Conservation (phyloP, 2,329 filamentous ascomycete genomes). For the Endoconidiophora polonica region DNA sequence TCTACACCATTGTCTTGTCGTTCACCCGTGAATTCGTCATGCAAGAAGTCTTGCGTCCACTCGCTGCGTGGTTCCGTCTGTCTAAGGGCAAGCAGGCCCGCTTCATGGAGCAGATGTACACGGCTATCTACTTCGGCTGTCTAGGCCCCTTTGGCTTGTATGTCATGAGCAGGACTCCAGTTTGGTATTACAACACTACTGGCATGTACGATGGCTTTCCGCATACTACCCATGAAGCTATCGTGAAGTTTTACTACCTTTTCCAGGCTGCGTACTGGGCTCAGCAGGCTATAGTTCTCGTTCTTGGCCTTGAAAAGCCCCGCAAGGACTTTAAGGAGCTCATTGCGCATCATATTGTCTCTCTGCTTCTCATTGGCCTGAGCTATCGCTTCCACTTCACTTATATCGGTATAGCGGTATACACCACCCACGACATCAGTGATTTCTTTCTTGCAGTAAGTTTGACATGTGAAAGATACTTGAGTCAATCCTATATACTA, state of each 20-base stretch:
- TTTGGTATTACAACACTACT: conserved; percentile 89
- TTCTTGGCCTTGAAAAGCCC: conserved; percentile 80
- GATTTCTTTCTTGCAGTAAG: conserved; percentile 89
- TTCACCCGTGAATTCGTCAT: conserved; percentile 94
- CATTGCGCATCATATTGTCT: conserved; percentile 81
- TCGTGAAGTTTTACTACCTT: conserved; percentile 92
- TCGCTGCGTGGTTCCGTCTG: conserved; percentile 55
- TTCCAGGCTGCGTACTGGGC: conserved; percentile 92
- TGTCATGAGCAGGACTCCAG: conserved; percentile 77
- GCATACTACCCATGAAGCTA: conserved; percentile 59
- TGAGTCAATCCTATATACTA: not conserved
- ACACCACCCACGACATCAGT: conserved; percentile 84
- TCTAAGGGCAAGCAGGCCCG: conserved; percentile 65
- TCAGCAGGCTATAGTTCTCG: conserved; percentile 76
- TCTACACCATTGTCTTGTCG: conserved; percentile 78
- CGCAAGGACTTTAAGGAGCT: conserved; percentile 92
- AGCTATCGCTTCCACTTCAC: conserved; percentile 96
- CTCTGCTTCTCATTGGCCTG: conserved; percentile 62
- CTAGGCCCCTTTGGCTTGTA: conserved; percentile 74
- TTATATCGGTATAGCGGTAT: conserved; percentile 83
- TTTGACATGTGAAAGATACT: conserved; percentile 11
- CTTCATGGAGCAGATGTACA: conserved; percentile 96
- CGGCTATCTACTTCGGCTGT: conserved; percentile 72
- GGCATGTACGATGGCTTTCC: conserved; percentile 86
- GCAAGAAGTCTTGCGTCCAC: conserved; percentile 69